These are phyloP conservation scores for Stenocarpella maydis DNA, from an alignment of 2,329 filamentous ascomycete species.

Conservation along the genomic window DNA sequence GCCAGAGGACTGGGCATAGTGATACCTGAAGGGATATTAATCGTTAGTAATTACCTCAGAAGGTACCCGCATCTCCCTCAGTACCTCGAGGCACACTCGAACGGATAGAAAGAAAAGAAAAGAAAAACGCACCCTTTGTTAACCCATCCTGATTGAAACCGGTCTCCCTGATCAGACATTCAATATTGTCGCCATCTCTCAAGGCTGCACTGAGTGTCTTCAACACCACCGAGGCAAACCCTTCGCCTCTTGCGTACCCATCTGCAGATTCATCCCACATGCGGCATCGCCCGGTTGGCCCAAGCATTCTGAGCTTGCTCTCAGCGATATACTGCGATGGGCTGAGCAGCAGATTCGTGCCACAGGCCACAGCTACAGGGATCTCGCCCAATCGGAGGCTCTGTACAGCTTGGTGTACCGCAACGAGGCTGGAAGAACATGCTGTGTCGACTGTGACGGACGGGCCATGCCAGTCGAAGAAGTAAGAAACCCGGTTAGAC, in stretches of 20 bases:
- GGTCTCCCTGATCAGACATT: constrained; percentile 52
- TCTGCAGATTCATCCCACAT: constrained; percentile 56
- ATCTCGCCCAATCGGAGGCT: no score
- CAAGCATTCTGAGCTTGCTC: constrained; percentile 49
- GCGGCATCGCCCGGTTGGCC: constrained; percentile 46
- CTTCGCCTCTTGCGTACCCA: constrained; percentile 61
- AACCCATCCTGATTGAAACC: constrained; percentile 57
- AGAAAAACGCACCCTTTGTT: no score
- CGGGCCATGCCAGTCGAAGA: no score
- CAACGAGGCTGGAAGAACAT: no score
- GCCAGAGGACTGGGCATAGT: constrained; percentile 48
- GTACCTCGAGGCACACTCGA: no score
- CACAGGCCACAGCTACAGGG: constrained; percentile 21
- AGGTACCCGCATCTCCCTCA: no score
- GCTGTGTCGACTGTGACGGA: no score
- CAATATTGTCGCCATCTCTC: constrained; percentile 51
- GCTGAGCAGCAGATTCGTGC: constrained; percentile 46
- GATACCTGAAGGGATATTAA: constrained; percentile 49
- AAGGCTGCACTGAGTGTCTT: constrained; percentile 56
- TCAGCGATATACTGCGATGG: constrained; percentile 48
- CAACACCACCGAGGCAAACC: constrained; percentile 46
- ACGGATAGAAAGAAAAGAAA: no score
- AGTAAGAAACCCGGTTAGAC: no score
- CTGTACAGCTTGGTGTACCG: no score
- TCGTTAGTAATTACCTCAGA: no score